Evolutionary conservation across 345 rosid genomes (phyloP), one percentile per base, ranked within the genome.

Genomic region (Stellera chamaejasme): DNA sequence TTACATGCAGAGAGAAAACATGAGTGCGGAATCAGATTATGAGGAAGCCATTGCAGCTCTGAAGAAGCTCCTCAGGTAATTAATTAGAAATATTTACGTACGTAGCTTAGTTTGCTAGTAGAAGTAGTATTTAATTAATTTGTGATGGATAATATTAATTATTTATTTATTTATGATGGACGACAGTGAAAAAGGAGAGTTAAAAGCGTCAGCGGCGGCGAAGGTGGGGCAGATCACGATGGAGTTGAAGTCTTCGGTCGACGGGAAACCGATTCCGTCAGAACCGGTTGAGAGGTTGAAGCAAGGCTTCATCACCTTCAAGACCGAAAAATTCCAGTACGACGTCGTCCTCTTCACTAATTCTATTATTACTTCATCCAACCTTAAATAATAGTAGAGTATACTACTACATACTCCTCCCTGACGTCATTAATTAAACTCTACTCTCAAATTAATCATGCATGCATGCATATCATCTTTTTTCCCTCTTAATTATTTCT

Each of bases 291-390:
- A 78, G 61, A 75, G 83, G 63, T 49, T 93, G 3, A 84, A 89
- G 65, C 63, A 75, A 13, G 99, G 99, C 47, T 93, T 86, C 74
- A 63, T 80, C 50, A 5, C 71, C 69, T 93, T 86, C 94, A 93
- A 93, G 84, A 79, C 48, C 52, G 91, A 93, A 70, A 93, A 93
- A 86, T 93, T 74, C 62, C 93, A 84, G 99, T 92, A 19, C 23
- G 23, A 19, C 23, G 23, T 19, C 23, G 23, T 19, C n/a, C n/a
- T n/a, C 54, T 48, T 71, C 57, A 5, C 10, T 13, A 5, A 13
- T 16, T 9, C 48, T 48, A 12, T 2, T 3, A 10, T 28, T 11
- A 10, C 55, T 25, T 55, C 12, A 5, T 43, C 61, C 3, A 11
- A n/a, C n/a, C 11, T 58, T 55, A 32, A 32, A 3, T 32, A 32